A percentile compares a stretch with the other conserved stretches of the same genome.
These are phyloP conservation scores for Trametes sp. DNA, from an alignment of 1,284 basidiomycete species.

Conservation along the genomic window DNA sequence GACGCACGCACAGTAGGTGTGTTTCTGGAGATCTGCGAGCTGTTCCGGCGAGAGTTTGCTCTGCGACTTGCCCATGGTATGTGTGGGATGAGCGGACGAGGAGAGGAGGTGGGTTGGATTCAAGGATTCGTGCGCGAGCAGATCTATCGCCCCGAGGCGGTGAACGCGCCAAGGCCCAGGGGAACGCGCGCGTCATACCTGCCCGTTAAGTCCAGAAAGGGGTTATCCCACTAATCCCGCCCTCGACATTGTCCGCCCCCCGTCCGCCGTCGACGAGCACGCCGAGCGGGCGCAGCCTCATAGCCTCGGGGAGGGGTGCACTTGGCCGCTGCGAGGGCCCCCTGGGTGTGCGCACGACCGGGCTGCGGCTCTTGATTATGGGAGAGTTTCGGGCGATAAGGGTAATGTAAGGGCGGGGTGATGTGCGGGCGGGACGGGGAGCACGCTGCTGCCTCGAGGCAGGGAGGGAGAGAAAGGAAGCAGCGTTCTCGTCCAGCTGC, in stretches of 20 bases:
- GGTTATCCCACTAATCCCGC: conserved; percentile 22
- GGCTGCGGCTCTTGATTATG: too few relatives aligned
- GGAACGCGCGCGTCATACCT: conserved; percentile 24
- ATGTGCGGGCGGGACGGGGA: conserved; percentile 22
- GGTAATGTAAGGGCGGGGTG: conserved; percentile 23
- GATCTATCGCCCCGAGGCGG: conserved; percentile 18
- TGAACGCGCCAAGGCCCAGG: conserved; percentile 19
- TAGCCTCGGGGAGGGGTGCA: not conserved
- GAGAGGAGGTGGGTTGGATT: not conserved
- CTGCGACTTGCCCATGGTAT: conserved; percentile 93
- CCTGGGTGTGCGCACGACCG: too few relatives aligned
- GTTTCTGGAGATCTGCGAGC: conserved; percentile 95
- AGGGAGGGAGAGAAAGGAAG: conserved; percentile 43
- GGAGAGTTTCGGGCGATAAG: conserved; percentile 15
- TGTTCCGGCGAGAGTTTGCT: conserved; percentile 96
- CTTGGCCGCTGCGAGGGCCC: too few relatives aligned
- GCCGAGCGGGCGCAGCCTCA: not conserved
- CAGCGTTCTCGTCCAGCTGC: conserved; percentile 33
- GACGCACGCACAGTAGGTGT: conserved; percentile 89
- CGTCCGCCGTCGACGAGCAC: conserved; percentile 3
- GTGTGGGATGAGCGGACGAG: conserved; percentile 17
- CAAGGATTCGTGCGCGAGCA: not conserved
- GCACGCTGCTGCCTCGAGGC: conserved; percentile 46
- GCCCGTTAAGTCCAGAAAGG: conserved; percentile 24
- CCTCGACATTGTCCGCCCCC: conserved; percentile 16